A percentile compares a stretch with the other conserved stretches of the same genome.
These are phyloP conservation scores for Globisporangium parvum DNA, from an alignment of 352 stramenopile species.

Conservation along the genomic window DNA sequence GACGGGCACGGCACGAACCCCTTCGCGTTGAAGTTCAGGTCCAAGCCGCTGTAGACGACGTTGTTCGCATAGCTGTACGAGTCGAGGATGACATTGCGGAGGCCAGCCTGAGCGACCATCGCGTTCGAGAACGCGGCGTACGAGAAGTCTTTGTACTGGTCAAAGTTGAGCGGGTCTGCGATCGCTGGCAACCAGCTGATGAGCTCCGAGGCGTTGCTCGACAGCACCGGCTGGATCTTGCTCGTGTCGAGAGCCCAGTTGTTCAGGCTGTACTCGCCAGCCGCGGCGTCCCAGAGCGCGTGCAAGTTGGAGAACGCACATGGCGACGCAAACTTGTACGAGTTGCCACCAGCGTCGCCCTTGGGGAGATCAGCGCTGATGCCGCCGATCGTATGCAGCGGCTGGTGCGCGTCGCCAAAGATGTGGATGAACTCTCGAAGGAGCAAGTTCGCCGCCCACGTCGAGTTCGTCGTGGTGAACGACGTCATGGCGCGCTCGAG, in stretches of 20 bases:
- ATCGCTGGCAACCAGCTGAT: constrained; percentile 24
- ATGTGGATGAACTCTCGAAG: constrained; percentile 71
- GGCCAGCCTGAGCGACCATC: constrained; percentile 20
- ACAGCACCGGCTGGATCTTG: background rate
- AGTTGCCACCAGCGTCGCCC: constrained; percentile 57
- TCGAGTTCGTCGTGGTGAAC: constrained; percentile 55
- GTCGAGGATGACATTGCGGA: constrained; percentile 32
- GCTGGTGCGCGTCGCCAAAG: constrained; percentile 58
- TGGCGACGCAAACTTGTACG: constrained; percentile 37
- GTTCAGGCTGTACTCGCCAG: constrained; percentile 42
- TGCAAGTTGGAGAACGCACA: constrained; percentile 60
- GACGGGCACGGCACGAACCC: constrained; percentile 18
- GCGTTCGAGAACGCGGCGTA: constrained; percentile 27
- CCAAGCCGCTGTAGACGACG: constrained; percentile 32
- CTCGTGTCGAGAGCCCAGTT: constrained; percentile 35
- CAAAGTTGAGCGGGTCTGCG: constrained; percentile 31
- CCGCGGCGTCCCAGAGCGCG: constrained; percentile 52
- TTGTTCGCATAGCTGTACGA: constrained; percentile 35
- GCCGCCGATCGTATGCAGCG: constrained; percentile 42
- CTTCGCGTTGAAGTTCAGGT: constrained; percentile 19
- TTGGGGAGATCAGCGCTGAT: constrained; percentile 36
- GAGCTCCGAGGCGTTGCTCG: constrained; percentile 8
- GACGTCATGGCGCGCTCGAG: constrained; percentile 40
- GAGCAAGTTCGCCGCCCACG: constrained; percentile 53
- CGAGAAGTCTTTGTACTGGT: constrained; percentile 28